Base-by-base conservation (phyloP, 208 protist genomes). In the Trypanosoma scelopori region DNA sequence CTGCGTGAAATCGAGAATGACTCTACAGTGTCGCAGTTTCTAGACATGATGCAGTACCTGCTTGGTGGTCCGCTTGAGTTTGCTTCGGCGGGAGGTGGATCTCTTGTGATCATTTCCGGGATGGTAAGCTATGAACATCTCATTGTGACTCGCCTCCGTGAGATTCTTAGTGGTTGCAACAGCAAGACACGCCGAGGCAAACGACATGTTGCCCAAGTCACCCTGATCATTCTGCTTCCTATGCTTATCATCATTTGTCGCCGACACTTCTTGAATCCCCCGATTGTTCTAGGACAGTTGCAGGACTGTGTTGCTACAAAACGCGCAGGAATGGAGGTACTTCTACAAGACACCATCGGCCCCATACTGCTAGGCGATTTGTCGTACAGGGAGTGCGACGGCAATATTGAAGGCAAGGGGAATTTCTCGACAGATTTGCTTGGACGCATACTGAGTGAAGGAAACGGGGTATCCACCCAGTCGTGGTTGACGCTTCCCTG, bases 11-110 rank as follows among this genome's bases (percentile, higher is more conserved):
- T 74, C 18, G 23, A 41, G 15, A 27, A 1, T 51, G 50, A 55
- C 20, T 52, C 20, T n/a, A 28, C 0, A 7, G 13, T 25, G 25
- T 1, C 47, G 48, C 45, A 39, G 25, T 74, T 74, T 51, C 5
- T 74, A 4, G 61, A 74, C 45, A 20, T 68, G 43, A 11, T 74
- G 27, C 69, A 74, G 28, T 74, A 50, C 49, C 37, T 74, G 13
- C 39, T 66, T 37, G 12, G 61, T 18, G 59, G 69, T 5, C 69
- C 69, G 41, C 28, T 74, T 23, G 69, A 68, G 18, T 68, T 45
- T 22, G 53, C 49, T n/a, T 60, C 51, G 6, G 25, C 42, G 20
- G 46, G 23, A 45, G 23, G 20, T 41, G 47, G 42, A 6, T 41
- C 52, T 11, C 55, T 74, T 28, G 52, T 74, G 0, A 74, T 55